These are phyloP conservation scores for Grosmannia clavigera DNA, from an alignment of 2,329 filamentous ascomycete species.

Conservation along the genomic window DNA sequence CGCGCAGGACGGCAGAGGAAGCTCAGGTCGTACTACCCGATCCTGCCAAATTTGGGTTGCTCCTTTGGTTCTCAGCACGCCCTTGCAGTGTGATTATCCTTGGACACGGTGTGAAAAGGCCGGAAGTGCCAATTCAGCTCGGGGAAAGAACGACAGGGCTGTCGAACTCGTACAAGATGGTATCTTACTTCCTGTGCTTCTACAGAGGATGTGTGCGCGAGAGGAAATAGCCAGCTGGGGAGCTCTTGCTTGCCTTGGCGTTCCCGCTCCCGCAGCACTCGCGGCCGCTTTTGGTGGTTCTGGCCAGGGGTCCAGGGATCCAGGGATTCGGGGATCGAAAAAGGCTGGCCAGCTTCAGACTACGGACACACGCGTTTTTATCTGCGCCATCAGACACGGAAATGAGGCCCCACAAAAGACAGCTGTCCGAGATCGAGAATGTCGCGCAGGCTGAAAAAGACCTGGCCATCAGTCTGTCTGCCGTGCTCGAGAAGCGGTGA, in stretches of 20 bases:
- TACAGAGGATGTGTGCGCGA: too few species aligned
- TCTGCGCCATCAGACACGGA: not conserved
- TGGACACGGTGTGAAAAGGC: not conserved
- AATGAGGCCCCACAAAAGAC: not conserved
- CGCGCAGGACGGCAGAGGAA: not conserved
- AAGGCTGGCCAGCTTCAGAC: not conserved
- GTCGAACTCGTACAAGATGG: too few species aligned
- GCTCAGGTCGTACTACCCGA: not conserved
- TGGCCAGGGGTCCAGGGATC: not conserved
- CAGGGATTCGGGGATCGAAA: not conserved
- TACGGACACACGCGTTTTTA: not conserved
- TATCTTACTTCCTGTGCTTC: not conserved
- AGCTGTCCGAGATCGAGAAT: not conserved
- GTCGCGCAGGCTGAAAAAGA: not conserved
- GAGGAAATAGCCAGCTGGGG: not conserved
- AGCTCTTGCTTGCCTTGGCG: conserved; percentile 3
- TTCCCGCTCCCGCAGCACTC: conserved; percentile 7
- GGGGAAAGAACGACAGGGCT: not conserved
- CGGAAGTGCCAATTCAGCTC: not conserved
- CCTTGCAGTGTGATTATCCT: not conserved
- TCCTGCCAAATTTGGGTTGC: not conserved
- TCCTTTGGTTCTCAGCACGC: not conserved
- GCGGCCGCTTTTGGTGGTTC: not conserved
- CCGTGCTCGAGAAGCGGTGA: not conserved
- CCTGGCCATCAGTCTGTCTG: not conserved